Evolutionary conservation across 73 alveolate genomes (phyloP).

Genomic region (Paramecium sexaurelia): DNA sequence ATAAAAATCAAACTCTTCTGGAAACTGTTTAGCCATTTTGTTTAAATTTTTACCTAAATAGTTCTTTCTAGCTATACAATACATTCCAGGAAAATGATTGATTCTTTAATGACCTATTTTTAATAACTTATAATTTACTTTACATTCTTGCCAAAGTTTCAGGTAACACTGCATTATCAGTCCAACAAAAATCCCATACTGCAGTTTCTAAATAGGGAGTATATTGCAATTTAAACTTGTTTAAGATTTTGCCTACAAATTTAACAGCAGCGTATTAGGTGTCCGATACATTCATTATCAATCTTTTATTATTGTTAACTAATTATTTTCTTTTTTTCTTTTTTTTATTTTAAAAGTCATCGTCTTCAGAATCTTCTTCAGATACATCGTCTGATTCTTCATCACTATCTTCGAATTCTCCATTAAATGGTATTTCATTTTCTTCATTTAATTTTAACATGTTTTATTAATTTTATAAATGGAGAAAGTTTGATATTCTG

Average conservation of each 20-base stretch:
- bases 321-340: background rate
- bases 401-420: conserved; percentile 35
- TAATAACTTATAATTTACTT: background rate
- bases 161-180: conserved; percentile 74
- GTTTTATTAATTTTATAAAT: background rate
- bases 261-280: conserved; percentile 68
- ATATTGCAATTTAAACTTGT: conserved; percentile 57
- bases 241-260: conserved; percentile 61
- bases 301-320: background rate
- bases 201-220: conserved; percentile 66
- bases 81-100: conserved; percentile 91
- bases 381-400: background rate
- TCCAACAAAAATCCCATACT: conserved; percentile 77
- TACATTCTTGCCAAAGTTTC: conserved; percentile 74
- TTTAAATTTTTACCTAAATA: conserved; percentile 78
- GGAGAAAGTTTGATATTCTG: background rate
- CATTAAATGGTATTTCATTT: conserved; percentile 54
- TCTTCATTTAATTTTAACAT: background rate
- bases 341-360: background rate
- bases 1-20: conserved; percentile 81
- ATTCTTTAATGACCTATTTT: conserved; percentile 74
- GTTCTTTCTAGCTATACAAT: conserved; percentile 81
- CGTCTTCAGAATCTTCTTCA: background rate
- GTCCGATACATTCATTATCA: conserved; percentile 57
- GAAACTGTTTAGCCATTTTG: conserved; percentile 78